phyloP scores from a whole-genome alignment of 768 basidiomycete genomes.

The Chlorophyllum brunneum region DNA sequence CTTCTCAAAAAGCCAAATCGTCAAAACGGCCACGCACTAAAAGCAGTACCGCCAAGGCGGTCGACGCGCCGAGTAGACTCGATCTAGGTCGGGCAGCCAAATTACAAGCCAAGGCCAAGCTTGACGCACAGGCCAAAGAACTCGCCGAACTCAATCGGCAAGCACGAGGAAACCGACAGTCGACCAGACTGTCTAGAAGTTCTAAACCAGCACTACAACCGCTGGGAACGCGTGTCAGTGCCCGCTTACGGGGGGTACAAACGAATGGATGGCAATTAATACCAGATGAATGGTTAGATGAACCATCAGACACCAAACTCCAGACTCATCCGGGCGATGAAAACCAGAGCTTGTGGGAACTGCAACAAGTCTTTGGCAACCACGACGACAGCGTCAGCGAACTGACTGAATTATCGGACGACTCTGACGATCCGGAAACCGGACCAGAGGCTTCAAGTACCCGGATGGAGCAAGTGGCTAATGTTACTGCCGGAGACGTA shows the following conservation, averaged over 20 bases:
- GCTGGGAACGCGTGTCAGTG: conserved; percentile 62
- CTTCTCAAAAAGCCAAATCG: conserved; percentile 15
- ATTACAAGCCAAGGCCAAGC: conserved; percentile 62
- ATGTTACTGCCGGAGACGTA: conserved; percentile 10
- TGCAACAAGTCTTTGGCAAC: conserved; percentile 28
- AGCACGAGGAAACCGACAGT: conserved; percentile 21
- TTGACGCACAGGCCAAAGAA: conserved; percentile 67
- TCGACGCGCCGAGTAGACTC: conserved; percentile 22
- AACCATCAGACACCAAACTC: conserved; percentile 2
- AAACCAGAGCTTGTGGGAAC: conserved; percentile 39
- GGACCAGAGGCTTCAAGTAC: neutral
- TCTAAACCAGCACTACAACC: conserved; percentile 24
- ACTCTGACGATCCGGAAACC: conserved; percentile 19
- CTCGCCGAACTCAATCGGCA: conserved; percentile 60
- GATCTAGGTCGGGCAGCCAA: conserved; percentile 64
- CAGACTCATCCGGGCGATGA: neutral
- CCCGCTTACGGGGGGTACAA: conserved; percentile 52
- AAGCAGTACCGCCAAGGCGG: neutral
- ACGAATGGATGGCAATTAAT: conserved; percentile 79
- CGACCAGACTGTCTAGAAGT: conserved; percentile 13
- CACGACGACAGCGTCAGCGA: conserved; percentile 67
- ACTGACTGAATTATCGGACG: conserved; percentile 69
- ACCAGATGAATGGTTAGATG: conserved; percentile 69
- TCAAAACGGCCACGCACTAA: conserved; percentile 22
- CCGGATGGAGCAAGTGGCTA: conserved; percentile 10